Percentiles rank a stretch among this genome's conserved stretches.
Conservation (phyloP, 371 early-diverging fungal genomes). For the Lichtheimia ramosa region DNA sequence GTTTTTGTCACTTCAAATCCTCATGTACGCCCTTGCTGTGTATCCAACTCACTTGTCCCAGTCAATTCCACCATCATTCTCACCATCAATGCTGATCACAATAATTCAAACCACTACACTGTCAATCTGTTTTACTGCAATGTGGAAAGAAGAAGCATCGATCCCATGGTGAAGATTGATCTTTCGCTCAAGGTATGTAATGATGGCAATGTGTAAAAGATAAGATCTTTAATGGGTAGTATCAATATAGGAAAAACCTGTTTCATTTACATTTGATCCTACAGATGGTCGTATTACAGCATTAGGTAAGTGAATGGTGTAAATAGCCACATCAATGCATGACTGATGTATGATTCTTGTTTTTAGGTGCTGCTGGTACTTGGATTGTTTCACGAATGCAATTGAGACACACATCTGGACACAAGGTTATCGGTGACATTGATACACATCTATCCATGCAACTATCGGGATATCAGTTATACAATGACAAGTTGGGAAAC, state of each 20-base stretch:
- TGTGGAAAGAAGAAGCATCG: constrained; percentile 51
- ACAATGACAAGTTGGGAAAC: constrained; percentile 23
- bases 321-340: neutral
- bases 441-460: constrained; percentile 25
- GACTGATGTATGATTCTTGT: neutral
- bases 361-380: constrained; percentile 23
- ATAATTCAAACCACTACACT: constrained; percentile 20
- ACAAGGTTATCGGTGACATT: constrained; percentile 28
- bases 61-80: constrained; percentile 47
- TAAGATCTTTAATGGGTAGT: neutral
- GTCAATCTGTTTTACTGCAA: constrained; percentile 48
- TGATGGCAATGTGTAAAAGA: neutral
- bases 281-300: constrained; percentile 48
- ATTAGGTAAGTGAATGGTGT: constrained; percentile 25
- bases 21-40: constrained; percentile 39
- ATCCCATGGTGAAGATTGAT: constrained; percentile 29
- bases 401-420: constrained; percentile 35
- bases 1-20: constrained; percentile 46
- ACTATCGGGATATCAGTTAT: constrained; percentile 26
- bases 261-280: constrained; percentile 54
- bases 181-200: constrained; percentile 20
- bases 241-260: constrained; percentile 22
- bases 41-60: constrained; percentile 54
- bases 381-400: constrained; percentile 40
- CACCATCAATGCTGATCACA: constrained; percentile 24